Conservation (phyloP, 164 flowering plant species). For the Santalum album region DNA sequence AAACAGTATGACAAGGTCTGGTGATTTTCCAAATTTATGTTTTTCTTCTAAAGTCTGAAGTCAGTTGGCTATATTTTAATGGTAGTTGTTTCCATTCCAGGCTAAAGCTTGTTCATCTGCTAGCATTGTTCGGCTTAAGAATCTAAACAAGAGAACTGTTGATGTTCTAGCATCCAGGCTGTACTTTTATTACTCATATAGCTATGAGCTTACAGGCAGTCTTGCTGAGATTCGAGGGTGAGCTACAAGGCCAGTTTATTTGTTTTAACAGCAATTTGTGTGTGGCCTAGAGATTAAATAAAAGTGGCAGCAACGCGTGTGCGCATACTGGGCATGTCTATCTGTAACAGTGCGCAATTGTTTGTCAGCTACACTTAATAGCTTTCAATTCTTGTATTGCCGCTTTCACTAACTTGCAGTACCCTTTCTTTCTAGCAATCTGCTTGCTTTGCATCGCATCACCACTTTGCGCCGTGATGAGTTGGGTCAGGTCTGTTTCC, state of each 20-base stretch:
- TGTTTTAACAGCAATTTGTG: neutral
- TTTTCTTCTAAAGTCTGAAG: neutral
- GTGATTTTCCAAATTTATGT: neutral
- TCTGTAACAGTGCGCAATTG: too few species aligned
- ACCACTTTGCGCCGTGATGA: constrained; percentile 95
- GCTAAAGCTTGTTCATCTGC: constrained; percentile 89
- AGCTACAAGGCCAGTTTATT: constrained; percentile 15
- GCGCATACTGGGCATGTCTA: too few species aligned
- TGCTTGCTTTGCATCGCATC: constrained; percentile 81
- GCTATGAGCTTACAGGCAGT: constrained; percentile 88
- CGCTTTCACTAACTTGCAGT: neutral
- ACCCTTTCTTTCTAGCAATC: constrained; percentile 34
- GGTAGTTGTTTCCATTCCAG: constrained; percentile 21
- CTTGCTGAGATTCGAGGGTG: constrained; percentile 96
- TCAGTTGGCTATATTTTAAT: neutral
- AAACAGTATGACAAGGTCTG: neutral
- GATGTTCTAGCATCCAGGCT: constrained; percentile 88
- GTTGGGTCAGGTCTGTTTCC: constrained; percentile 77
- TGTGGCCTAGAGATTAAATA: too few species aligned
- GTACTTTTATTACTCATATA: constrained; percentile 74
- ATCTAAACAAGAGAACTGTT: constrained; percentile 72
- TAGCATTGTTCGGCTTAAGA: constrained; percentile 69
- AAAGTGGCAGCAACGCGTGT: too few species aligned
- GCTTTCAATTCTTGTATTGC: neutral
- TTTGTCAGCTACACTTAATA: neutral